Evolutionary conservation across 2,329 filamentous ascomycete species (phyloP).

Genomic region (Aureobasidium sp.): DNA sequence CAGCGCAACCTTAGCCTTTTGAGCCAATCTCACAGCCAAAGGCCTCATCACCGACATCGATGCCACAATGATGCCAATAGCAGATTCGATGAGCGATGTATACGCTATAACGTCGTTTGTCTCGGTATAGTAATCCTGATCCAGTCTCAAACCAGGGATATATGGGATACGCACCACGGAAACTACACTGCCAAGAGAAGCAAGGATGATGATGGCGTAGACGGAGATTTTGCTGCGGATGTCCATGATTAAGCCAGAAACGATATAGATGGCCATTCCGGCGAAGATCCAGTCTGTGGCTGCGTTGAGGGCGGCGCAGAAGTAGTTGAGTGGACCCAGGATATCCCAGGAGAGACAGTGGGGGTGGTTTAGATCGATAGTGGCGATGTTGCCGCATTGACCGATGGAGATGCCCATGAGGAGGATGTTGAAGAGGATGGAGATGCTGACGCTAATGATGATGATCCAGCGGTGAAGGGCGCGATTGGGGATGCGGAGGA

Average conservation of each 20-base stretch:
- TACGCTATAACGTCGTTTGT: conserved; percentile 10
- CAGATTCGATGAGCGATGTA: conserved; percentile 9
- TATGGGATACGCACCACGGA: conserved; percentile 11
- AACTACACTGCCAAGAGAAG: conserved; percentile 8
- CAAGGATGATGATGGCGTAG: conserved; percentile 7
- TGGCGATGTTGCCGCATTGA: conserved; percentile 11
- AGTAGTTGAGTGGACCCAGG: conserved; percentile 11
- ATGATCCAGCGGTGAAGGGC: conserved; percentile 7
- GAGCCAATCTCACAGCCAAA: not conserved
- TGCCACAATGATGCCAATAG: conserved; percentile 14
- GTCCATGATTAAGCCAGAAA: not conserved
- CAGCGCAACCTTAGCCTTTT: not conserved
- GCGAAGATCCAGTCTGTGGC: conserved; percentile 13
- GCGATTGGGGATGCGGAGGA: conserved; percentile 9
- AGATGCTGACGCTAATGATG: conserved; percentile 6
- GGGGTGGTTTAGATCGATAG: not conserved
- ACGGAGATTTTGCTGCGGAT: not conserved
- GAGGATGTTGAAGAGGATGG: conserved; percentile 7
- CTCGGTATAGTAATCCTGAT: conserved; percentile 3
- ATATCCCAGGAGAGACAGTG: conserved; percentile 11
- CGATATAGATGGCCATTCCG: conserved; percentile 6
- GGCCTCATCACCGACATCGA: conserved; percentile 10
- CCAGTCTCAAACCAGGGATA: conserved; percentile 2
- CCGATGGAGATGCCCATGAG: conserved; percentile 13
- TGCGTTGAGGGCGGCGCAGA: conserved; percentile 11